Evolutionary conservation across 192 early-diverging fungal species (phyloP), one percentile per base, ranked within the genome.

Genomic region (Chytriomyces confervae): DNA sequence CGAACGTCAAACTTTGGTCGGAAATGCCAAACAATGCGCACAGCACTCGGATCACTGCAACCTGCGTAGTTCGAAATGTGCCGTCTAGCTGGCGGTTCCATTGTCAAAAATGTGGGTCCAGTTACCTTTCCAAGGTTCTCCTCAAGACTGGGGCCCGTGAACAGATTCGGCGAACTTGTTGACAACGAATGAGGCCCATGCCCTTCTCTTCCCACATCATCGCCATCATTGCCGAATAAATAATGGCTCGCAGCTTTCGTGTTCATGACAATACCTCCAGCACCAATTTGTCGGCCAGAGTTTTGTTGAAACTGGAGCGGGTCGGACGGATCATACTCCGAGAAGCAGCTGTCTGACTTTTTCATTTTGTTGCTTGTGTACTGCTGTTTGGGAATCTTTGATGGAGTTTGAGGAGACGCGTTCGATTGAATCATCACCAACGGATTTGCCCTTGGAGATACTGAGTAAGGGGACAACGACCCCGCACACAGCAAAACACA

Each of bases 91-190:
- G n/a, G 2, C n/a, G 36, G 1, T 36, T 36, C 36, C 36, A 36
- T 1, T 36, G 36, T 36, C 36, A 36, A 36, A 36, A 36, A 36
- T 29, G 50, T 16, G 4, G 29, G 45, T 47, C 64, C 24, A 43
- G 10, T 65, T 27, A 76, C 77, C 70, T 79, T 79, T 71, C 77
- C 77, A 0, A 79, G 23, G 66, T 79, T 47, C 24, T 79, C 77
- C 16, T 79, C 77, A 49, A 73, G 64, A 13, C 24, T 45, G 8
- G 69, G 20, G 3, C 20, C 53, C 53, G 13, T 5, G 53, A 57
- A 36, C 36, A 36, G 53, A 20, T n/a, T 57, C 20, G 53, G 13
- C 53, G 53, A 0, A 36, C 36, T 57, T 5, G 53, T 57, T 57
- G 24, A 29, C 16, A 43, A 43, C 11, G 64, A 65, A 23, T 11